Base-by-base conservation (phyloP, 371 early-diverging fungal species). In the Mucor racemosus region DNA sequence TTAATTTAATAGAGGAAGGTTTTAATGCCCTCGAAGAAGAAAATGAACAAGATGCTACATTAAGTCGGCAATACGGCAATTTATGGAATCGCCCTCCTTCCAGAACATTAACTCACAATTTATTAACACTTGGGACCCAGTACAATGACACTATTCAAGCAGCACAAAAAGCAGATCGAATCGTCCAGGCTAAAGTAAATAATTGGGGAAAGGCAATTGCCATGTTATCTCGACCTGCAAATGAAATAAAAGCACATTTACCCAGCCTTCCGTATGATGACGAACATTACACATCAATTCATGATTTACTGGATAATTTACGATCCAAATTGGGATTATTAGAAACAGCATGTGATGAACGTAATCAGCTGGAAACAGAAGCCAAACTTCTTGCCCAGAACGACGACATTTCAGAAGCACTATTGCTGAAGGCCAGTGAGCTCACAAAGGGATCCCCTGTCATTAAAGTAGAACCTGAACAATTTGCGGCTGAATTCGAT, bases 1-100 rank as follows among this genome's bases (percentile, higher is more conserved):
- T 69, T 8, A 73, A 73, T 4, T 74, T 86, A 53, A 72, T 94
- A 36, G 86, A 90, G n/a, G 90, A 89, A 65, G 86, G 84, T 7
- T 85, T 92, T 55, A 79, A 80, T 60, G 81, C 81, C 0, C 84
- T 95, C 6, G 89, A 91, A 60, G 84, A 89, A 42, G 95, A 95
- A 70, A 86, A 86, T 10, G 84, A 81, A 10, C 89, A 91, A 26
- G 93, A 94, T 74, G 86, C 84, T n/a, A 76, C 76, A 4, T 68
- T 91, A 36, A 78, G 89, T 21, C 73, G 75, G n/a, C 81, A 82
- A 41, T 87, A 71, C 65, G 81, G 77, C 60, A 76, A 66, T 46
- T 44, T 79, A n/a, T 80, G 91, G 92, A 84, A 76, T 21, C 77
- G 93, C 13, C 77, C 90, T 0, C 73, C 82, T 4, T 92, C 92